phyloP scores from a whole-genome alignment of 2,329 filamentous ascomycete genomes.

The Teratosphaeria nubilosa region DNA sequence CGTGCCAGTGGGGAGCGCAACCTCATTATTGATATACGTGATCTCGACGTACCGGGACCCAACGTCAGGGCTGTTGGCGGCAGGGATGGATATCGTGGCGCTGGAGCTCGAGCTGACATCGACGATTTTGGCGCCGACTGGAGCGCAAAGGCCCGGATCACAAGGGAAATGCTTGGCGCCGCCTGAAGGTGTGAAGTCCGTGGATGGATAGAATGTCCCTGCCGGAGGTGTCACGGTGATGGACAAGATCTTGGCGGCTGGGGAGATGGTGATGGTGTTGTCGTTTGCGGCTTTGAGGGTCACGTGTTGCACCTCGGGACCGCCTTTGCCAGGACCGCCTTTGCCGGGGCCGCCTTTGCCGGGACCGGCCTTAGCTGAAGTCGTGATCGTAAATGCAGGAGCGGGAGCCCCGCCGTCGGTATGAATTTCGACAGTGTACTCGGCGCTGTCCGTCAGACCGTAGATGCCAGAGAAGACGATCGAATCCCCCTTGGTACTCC shows the following conservation, averaged over 20 bases:
- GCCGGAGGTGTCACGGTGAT: slow-evolving; percentile 16
- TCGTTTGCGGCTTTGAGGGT: slow-evolving; percentile 14
- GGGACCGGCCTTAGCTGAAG: not conserved
- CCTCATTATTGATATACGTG: slow-evolving; percentile 46
- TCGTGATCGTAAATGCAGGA: not conserved
- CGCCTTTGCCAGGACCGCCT: not conserved
- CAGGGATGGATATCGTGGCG: slow-evolving; percentile 28
- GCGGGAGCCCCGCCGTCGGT: slow-evolving; percentile 3
- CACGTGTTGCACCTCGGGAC: slow-evolving; percentile 2
- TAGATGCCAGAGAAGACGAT: slow-evolving; percentile 14
- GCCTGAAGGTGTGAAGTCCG: slow-evolving; percentile 29
- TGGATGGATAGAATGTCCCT: slow-evolving; percentile 33
- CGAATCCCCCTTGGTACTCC: slow-evolving; percentile 4
- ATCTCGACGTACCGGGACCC: slow-evolving; percentile 34
- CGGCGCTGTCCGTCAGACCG: slow-evolving; percentile 20
- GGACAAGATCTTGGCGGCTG: slow-evolving; percentile 8
- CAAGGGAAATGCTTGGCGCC: slow-evolving; percentile 29
- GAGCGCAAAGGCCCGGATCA: slow-evolving; percentile 30
- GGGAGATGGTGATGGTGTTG: slow-evolving; percentile 20
- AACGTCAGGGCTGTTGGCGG: not conserved
- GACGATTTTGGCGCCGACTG: slow-evolving; percentile 35
- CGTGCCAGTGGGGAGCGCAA: slow-evolving; percentile 32
- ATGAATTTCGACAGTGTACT: slow-evolving; percentile 16
- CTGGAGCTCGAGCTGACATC: slow-evolving; percentile 25
- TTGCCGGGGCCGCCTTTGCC: not conserved